These are phyloP conservation scores for Boletus fagicola DNA, from an alignment of 768 basidiomycete species.

Conservation along the genomic window DNA sequence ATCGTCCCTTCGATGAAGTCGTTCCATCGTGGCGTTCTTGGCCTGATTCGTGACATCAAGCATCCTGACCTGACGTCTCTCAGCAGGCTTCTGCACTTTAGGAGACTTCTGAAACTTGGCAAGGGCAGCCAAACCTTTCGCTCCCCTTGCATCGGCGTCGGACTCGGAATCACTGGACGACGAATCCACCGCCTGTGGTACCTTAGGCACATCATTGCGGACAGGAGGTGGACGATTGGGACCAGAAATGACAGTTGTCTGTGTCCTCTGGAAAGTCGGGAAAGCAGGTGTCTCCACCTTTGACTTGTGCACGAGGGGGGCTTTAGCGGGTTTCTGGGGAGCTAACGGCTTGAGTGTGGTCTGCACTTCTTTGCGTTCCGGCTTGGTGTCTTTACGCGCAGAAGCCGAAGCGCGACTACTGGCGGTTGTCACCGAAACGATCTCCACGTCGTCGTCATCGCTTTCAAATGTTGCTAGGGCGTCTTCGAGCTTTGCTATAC, in stretches of 20 bases:
- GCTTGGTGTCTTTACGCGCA: constrained; percentile 14
- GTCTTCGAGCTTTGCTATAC: constrained; percentile 65
- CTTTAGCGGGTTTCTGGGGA: constrained; percentile 17
- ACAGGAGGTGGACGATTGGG: constrained; percentile 32
- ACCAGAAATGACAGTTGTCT: constrained; percentile 30
- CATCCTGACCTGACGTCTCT: constrained; percentile 63
- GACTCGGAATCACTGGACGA: constrained; percentile 49
- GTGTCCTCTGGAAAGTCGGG: constrained; percentile 43
- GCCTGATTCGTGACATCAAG: constrained; percentile 50
- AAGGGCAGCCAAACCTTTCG: constrained; percentile 51
- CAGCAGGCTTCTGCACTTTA: constrained; percentile 51
- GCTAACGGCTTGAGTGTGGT: constrained; percentile 16
- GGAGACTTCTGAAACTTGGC: constrained; percentile 61
- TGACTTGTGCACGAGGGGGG: constrained; percentile 24
- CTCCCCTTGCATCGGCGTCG: constrained; percentile 44
- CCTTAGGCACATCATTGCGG: constrained; percentile 7
- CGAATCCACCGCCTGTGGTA: constrained; percentile 10
- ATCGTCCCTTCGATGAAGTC: constrained; percentile 56
- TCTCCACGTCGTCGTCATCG: constrained; percentile 57
- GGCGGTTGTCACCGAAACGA: constrained; percentile 41
- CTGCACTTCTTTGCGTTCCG: constrained; percentile 20
- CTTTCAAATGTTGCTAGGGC: constrained; percentile 65
- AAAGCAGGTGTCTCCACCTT: constrained; percentile 39
- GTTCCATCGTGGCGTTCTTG: constrained; percentile 46
- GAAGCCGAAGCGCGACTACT: constrained; percentile 13